A percentile compares a stretch with the other conserved stretches of the same genome.
phyloP scores from a whole-genome alignment of 75 land plant genomes.

The Sequoiadendron giganteum region DNA sequence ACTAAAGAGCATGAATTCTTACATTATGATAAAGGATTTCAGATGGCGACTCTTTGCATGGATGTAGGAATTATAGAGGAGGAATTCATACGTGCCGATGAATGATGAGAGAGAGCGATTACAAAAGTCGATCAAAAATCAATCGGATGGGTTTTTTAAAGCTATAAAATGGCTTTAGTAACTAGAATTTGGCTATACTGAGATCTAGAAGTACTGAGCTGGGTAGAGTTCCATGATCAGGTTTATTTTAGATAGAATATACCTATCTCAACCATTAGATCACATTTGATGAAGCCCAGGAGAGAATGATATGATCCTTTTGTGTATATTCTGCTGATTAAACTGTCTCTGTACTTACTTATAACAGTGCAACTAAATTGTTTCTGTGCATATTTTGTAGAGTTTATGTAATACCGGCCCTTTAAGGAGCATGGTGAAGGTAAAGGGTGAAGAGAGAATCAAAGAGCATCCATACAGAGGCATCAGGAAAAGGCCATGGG shows the following conservation, averaged over 20 bases:
- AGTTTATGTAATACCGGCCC: background rate
- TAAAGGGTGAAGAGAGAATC: background rate
- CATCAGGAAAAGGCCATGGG: constrained; percentile 35
- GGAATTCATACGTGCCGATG: background rate
- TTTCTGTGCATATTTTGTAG: background rate
- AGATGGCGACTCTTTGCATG: too few species aligned
- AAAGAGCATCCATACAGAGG: constrained; percentile 15
- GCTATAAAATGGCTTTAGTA: background rate
- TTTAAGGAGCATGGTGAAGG: background rate
- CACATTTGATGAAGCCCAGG: too few species aligned
- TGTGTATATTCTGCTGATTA: too few species aligned
- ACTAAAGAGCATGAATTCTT: background rate
- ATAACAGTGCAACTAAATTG: too few species aligned
- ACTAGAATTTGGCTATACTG: background rate
- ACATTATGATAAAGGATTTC: background rate
- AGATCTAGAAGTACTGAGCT: background rate
- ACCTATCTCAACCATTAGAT: too few species aligned
- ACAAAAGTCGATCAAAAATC: too few species aligned
- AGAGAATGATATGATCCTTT: too few species aligned
- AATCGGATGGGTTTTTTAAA: too few species aligned
- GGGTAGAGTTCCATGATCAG: background rate
- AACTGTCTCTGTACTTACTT: too few species aligned
- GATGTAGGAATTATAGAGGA: background rate
- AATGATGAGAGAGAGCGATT: background rate
- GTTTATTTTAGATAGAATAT: too few species aligned